Percentiles rank a stretch among this genome's conserved stretches.
These are phyloP conservation scores for Saccharomyces hybrid DNA, from an alignment of 1,139 yeast species.

Conservation along the genomic window DNA sequence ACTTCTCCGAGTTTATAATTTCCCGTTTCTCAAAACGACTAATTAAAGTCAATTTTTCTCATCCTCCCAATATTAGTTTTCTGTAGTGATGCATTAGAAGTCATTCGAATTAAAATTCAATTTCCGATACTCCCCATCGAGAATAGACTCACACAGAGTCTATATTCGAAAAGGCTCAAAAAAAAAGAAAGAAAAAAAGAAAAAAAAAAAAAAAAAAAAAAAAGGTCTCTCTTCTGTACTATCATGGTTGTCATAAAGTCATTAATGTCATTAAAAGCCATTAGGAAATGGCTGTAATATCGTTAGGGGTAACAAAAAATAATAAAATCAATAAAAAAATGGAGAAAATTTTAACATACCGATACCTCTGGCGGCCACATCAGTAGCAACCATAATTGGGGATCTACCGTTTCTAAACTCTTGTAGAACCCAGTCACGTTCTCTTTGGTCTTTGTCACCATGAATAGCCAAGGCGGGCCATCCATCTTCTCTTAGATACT, in stretches of 20 bases:
- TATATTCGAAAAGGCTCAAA: background rate
- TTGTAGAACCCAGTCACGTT: conserved; percentile 96
- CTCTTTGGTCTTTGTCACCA: conserved; percentile 97
- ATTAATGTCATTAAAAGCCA: background rate
- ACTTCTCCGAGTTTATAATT: background rate
- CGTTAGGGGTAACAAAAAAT: background rate
- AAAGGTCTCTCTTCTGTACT: background rate
- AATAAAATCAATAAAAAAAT: conserved; percentile 9
- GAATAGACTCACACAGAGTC: background rate
- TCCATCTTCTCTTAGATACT: conserved; percentile 88
- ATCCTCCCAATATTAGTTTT: conserved; percentile 1
- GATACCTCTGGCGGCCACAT: conserved; percentile 99
- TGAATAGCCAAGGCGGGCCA: conserved; percentile 99
- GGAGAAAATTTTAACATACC: conserved; percentile 59
- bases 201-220: background rate
- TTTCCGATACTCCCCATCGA: background rate
- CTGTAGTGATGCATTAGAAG: conserved; percentile 1
- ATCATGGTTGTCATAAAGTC: background rate
- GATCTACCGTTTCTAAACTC: conserved; percentile 90
- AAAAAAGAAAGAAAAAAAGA: background rate
- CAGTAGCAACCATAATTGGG: conserved; percentile 98
- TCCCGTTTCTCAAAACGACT: background rate
- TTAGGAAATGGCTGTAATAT: background rate
- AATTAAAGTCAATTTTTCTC: background rate
- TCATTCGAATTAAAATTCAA: background rate